phyloP scores from a whole-genome alignment of 495 filamentous ascomycete species.

The Tetracladium setigerum region DNA sequence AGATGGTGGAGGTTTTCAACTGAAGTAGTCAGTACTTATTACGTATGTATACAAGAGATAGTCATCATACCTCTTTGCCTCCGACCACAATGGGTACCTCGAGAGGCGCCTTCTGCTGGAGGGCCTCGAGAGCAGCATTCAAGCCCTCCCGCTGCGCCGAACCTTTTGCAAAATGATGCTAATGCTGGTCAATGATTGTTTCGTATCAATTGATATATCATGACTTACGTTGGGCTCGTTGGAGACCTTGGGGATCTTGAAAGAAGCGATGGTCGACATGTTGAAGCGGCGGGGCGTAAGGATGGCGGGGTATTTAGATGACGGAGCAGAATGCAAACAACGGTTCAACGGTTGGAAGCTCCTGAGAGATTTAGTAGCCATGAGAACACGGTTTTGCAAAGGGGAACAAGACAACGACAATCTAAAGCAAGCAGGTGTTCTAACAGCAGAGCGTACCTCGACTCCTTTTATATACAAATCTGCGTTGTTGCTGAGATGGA shows the following conservation, averaged over 20 bases:
- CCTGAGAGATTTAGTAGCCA: slow-evolving; percentile 17
- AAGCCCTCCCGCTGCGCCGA: slow-evolving; percentile 70
- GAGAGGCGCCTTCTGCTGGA: slow-evolving; percentile 52
- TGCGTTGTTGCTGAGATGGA: too few relatives aligned
- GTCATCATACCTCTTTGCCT: slow-evolving; percentile 60
- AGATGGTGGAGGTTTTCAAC: slow-evolving; percentile 37
- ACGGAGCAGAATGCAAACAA: not conserved
- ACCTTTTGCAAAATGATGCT: slow-evolving; percentile 84
- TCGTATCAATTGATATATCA: not conserved
- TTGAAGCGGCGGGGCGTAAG: not conserved
- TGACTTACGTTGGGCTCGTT: slow-evolving; percentile 88
- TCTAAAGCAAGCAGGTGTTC: not conserved
- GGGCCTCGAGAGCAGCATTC: slow-evolving; percentile 54
- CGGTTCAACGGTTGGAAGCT: slow-evolving; percentile 13
- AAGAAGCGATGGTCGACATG: slow-evolving; percentile 33
- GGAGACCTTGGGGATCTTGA: slow-evolving; percentile 77
- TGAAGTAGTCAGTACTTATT: not conserved
- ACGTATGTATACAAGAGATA: slow-evolving; percentile 5
- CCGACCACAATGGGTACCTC: slow-evolving; percentile 72
- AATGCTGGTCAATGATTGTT: slow-evolving; percentile 5
- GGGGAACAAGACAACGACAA: not conserved
- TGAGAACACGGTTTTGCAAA: not conserved
- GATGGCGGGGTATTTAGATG: not conserved
- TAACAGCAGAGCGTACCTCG: too few relatives aligned
- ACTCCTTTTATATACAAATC: too few relatives aligned